Evolutionary conservation across 2,329 filamentous ascomycete species (phyloP).

Genomic region (Penicillium corylophilum): DNA sequence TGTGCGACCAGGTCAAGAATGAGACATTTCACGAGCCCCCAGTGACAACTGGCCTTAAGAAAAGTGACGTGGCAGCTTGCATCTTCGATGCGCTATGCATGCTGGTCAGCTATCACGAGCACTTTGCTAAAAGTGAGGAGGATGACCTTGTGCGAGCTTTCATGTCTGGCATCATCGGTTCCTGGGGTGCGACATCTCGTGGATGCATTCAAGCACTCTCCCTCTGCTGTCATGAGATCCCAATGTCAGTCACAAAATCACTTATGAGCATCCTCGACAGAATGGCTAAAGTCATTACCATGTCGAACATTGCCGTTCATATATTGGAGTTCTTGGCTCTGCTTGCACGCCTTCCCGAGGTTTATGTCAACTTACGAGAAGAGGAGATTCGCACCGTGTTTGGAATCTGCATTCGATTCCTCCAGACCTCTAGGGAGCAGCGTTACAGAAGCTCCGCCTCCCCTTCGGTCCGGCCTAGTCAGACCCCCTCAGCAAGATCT

Average conservation of each 20-base stretch:
- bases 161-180: constrained; percentile 72
- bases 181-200: constrained; percentile 82
- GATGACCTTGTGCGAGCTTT: constrained; percentile 88
- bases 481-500: constrained; percentile 36
- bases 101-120: constrained; percentile 83
- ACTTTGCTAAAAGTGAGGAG: constrained; percentile 80
- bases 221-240: constrained; percentile 92
- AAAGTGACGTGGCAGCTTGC: constrained; percentile 84
- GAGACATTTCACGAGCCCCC: constrained; percentile 81
- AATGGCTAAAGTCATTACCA: constrained; percentile 95
- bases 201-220: constrained; percentile 93
- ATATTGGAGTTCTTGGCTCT: constrained; percentile 94
- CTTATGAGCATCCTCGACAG: constrained; percentile 84
- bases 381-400: constrained; percentile 94
- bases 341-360: constrained; percentile 76
- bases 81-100: constrained; percentile 84
- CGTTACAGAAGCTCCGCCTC: constrained; percentile 37
- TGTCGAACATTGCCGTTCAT: constrained; percentile 86
- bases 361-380: constrained; percentile 85
- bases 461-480: constrained; percentile 34
- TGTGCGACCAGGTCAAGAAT: constrained; percentile 80
- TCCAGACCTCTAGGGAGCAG: constrained; percentile 78
- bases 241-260: constrained; percentile 79
- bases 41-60: constrained; percentile 72
- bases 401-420: constrained; percentile 88